These are phyloP conservation scores for Wickerhamiella vanderwaltii DNA, from an alignment of 805 yeast species.

Conservation along the genomic window DNA sequence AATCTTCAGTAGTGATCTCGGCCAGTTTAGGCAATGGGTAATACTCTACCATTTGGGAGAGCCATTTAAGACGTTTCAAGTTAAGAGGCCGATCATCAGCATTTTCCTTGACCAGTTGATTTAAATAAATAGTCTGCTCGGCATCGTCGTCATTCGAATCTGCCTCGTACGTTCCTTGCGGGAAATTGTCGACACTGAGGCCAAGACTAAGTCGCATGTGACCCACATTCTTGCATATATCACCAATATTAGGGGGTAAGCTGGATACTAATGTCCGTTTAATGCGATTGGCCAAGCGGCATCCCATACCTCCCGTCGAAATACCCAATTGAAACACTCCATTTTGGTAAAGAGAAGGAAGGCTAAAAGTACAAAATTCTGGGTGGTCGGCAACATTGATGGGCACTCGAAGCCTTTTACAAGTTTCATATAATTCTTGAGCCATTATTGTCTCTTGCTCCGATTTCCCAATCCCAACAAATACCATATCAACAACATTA, in stretches of 20 bases:
- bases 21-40: slow-evolving; percentile 63
- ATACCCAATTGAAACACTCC: slow-evolving; percentile 75
- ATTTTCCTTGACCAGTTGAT: slow-evolving; percentile 36
- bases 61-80: slow-evolving; percentile 62
- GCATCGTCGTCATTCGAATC: slow-evolving; percentile 47
- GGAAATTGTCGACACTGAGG: slow-evolving; percentile 17
- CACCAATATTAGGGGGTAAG: slow-evolving; percentile 60
- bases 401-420: slow-evolving; percentile 61
- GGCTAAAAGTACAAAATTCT: slow-evolving; percentile 58
- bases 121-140: slow-evolving; percentile 45
- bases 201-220: slow-evolving; percentile 44
- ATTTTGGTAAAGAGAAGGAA: slow-evolving; percentile 56
- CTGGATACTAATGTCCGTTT: slow-evolving; percentile 51
- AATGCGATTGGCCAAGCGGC: slow-evolving; percentile 69
- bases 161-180: background rate
- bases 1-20: slow-evolving; percentile 45
- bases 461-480: slow-evolving; percentile 32
- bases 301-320: slow-evolving; percentile 80
- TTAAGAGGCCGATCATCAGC: slow-evolving; percentile 2
- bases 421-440: slow-evolving; percentile 35
- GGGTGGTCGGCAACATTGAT: slow-evolving; percentile 68
- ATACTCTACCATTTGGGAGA: slow-evolving; percentile 82
- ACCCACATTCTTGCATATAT: slow-evolving; percentile 59
- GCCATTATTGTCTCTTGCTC: slow-evolving; percentile 22
- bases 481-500: slow-evolving; percentile 61